A percentile compares a stretch with the other conserved stretches of the same genome.
These are phyloP conservation scores for Penicillium aurantiogriseum DNA, from an alignment of 2,329 filamentous ascomycete genomes.

Conservation along the genomic window DNA sequence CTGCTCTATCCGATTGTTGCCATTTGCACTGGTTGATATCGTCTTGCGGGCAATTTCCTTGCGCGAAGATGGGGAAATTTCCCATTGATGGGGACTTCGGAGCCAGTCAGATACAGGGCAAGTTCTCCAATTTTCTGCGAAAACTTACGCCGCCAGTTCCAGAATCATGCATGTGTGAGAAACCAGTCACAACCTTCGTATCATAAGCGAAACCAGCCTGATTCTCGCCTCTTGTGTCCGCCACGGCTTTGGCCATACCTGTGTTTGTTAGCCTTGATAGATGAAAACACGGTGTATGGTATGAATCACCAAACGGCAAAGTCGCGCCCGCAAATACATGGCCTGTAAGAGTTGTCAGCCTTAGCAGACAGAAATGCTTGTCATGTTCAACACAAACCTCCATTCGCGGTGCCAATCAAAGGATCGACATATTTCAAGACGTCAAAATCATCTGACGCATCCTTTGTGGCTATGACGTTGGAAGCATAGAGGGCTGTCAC, in stretches of 20 bases:
- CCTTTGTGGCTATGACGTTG: constrained; percentile 1
- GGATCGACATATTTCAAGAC: constrained; percentile 49
- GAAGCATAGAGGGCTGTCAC: constrained; percentile 13
- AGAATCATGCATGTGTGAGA: constrained; percentile 54
- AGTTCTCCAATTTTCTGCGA: background rate
- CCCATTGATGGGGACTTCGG: constrained; percentile 60
- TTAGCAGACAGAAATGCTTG: background rate
- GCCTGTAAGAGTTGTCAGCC: constrained; percentile 31
- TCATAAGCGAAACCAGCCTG: constrained; percentile 58
- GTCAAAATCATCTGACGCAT: constrained; percentile 24
- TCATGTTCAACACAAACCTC: constrained; percentile 30
- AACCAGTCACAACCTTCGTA: constrained; percentile 51
- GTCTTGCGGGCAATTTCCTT: constrained; percentile 60
- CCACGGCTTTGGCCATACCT: constrained; percentile 57
- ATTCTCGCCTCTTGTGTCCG: constrained; percentile 54
- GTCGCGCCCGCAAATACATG: constrained; percentile 60
- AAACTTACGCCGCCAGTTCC: constrained; percentile 50
- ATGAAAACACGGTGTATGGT: background rate
- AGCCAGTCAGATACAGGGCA: background rate
- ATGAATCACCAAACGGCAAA: constrained; percentile 48
- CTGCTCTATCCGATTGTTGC: constrained; percentile 52
- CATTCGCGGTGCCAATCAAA: constrained; percentile 56
- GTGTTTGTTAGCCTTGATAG: background rate
- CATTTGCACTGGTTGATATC: constrained; percentile 63
- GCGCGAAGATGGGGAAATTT: constrained; percentile 71